These are phyloP conservation scores for Euphorbia corollata DNA, from an alignment of 441 rosid genomes.

Conservation along the genomic window DNA sequence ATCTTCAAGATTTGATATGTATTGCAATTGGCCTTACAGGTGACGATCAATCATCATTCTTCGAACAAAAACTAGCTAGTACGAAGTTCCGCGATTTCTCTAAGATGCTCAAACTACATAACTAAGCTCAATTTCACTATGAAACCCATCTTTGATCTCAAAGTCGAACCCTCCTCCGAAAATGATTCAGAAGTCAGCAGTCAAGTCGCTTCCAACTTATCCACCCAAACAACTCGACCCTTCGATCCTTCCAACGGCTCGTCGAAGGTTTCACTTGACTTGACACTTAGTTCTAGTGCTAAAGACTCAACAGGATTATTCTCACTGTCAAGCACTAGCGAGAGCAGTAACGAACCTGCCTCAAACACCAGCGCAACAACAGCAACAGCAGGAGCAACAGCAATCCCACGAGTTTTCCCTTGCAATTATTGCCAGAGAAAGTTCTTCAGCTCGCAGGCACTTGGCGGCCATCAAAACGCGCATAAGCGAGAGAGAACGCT, in stretches of 20 bases:
- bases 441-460: constrained; percentile 50
- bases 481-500: constrained; percentile 47
- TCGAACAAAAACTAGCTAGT: too few relatives aligned
- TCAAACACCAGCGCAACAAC: constrained; percentile 20
- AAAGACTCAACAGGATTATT: constrained; percentile 35
- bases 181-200: constrained; percentile 44
- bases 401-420: constrained; percentile 37
- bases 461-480: constrained; percentile 53
- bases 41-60: constrained; percentile 6
- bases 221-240: constrained; percentile 28
- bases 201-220: constrained; percentile 64
- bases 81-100: neutral
- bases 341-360: constrained; percentile 44
- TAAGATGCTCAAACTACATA: constrained; percentile 11
- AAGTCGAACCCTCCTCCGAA: constrained; percentile 46
- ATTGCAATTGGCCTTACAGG: constrained; percentile 15
- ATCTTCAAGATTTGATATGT: neutral
- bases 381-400: too few relatives aligned
- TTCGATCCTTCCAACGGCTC: constrained; percentile 28
- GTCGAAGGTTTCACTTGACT: constrained; percentile 37
- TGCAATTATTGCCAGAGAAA: constrained; percentile 48
- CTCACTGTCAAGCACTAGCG: constrained; percentile 56
- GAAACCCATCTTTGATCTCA: constrained; percentile 48
- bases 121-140: constrained; percentile 24
- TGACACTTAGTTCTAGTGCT: constrained; percentile 37